Base-by-base conservation (phyloP, 371 early-diverging fungal species). In the Smittium mucronatum region DNA sequence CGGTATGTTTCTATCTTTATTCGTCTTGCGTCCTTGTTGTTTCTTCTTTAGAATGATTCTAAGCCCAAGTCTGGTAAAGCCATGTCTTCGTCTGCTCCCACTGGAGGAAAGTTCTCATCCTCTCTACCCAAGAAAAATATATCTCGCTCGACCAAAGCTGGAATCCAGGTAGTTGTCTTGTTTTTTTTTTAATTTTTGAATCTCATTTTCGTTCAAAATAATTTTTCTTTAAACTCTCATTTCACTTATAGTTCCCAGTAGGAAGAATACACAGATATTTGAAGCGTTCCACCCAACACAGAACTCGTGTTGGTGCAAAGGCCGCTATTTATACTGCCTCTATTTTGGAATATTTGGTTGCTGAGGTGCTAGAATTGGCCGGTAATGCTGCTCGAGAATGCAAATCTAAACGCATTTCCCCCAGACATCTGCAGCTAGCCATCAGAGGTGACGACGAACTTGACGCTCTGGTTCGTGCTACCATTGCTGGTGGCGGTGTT, bases 181-280 rank as follows among this genome's bases (percentile, higher is more conserved):
- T 47, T 21, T 11, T 47, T 11, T 47, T 47, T 11, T 47, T 47
- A 47, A 5, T 47, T 47, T 47, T 47, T 47, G n/a, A n/a, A n/a
- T 47, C 21, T 11, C 47, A 47, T 21, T 47, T 47, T 47, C 21
- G 21, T 47, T 47, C 47, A 11, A 47, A 47, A 47, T 47, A 47
- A 47, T 47, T 47, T 47, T 47, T 47, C 21, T 47, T 47, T 47
- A 47, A 47, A 47, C 21, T 21, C 5, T 11, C 47, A 47, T 11
- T 47, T 47, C 21, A 47, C 21, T 47, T 5, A 5, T 47, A 47
- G 47, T 67, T 67, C 29, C 97, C 97, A 73, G 94, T 93, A 75
- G 94, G 93, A 80, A 94, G 97, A 91, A 89, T 96, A 78, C 95
- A 94, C 81, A 92, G 95, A 87, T 88, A 90, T 69, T 84, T 96